Conservation (phyloP, 2,329 filamentous ascomycete genomes). For the Hymenoscyphus repandus region DNA sequence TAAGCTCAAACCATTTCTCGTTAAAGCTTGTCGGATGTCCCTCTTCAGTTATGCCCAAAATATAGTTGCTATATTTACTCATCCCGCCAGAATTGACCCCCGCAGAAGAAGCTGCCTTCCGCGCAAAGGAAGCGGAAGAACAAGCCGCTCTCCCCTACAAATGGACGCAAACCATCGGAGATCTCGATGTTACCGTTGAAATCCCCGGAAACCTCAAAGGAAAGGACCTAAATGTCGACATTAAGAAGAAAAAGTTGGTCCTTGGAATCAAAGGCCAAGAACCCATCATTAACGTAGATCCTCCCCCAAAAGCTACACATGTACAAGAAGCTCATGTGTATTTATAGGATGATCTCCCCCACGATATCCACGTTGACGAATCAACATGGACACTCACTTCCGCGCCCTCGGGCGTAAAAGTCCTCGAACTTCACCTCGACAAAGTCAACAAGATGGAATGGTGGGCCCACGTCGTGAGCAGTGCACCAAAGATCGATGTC, state of each 20-base stretch:
- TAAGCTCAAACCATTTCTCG: not conserved
- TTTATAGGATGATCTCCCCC: conserved; percentile 73
- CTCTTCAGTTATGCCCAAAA: not conserved
- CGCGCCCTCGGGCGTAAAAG: conserved; percentile 55
- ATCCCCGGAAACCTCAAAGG: conserved; percentile 82
- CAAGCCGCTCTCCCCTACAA: conserved; percentile 92
- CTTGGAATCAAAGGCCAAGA: conserved; percentile 86
- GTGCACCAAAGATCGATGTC: conserved; percentile 87
- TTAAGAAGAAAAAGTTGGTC: conserved; percentile 72
- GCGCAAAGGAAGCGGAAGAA: conserved; percentile 74
- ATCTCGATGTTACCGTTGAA: conserved; percentile 73
- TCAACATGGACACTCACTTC: conserved; percentile 89
- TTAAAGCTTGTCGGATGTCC: not conserved
- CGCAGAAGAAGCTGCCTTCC: conserved; percentile 53
- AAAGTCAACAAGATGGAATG: conserved; percentile 97
- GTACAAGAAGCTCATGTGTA: conserved; percentile 6
- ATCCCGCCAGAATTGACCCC: conserved; percentile 26
- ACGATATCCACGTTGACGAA: conserved; percentile 76
- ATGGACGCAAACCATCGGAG: conserved; percentile 89
- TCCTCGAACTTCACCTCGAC: conserved; percentile 83
- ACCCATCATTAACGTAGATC: conserved; percentile 69
- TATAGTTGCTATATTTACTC: not conserved
- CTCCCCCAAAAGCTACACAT: conserved; percentile 5
- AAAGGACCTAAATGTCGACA: conserved; percentile 73
- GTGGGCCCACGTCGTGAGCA: conserved; percentile 90